Conservation (phyloP, 345 rosid species). For the Brassica incana region DNA sequence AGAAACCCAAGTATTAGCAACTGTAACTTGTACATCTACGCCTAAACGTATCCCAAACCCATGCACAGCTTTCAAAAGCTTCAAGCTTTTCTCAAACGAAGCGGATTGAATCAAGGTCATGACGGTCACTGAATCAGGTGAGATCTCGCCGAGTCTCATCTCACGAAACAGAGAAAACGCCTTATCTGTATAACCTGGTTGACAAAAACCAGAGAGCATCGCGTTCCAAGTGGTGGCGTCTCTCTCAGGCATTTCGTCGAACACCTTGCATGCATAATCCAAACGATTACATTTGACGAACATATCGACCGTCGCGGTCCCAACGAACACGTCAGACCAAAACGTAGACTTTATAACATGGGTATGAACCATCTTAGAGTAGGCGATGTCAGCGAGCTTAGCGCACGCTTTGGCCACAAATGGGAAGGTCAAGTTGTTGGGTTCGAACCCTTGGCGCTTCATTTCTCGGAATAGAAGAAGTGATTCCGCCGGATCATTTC, state of each 20-base stretch:
- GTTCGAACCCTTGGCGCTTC: slow-evolving; percentile 47
- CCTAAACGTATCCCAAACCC: slow-evolving; percentile 55
- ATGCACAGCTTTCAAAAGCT: slow-evolving; percentile 50
- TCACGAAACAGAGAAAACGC: slow-evolving; percentile 38
- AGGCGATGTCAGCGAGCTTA: slow-evolving; percentile 34
- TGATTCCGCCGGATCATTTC: slow-evolving; percentile 39
- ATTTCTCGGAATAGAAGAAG: slow-evolving; percentile 50
- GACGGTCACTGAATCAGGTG: slow-evolving; percentile 59
- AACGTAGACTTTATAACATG: slow-evolving; percentile 53
- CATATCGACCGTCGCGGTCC: slow-evolving; percentile 52
- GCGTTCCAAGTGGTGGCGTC: slow-evolving; percentile 66
- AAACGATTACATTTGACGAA: slow-evolving; percentile 45
- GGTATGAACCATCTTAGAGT: slow-evolving; percentile 45
- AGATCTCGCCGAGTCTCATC: slow-evolving; percentile 48
- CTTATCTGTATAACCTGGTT: slow-evolving; percentile 38
- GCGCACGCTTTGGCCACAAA: slow-evolving; percentile 67
- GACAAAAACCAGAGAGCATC: slow-evolving; percentile 55
- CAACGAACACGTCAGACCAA: slow-evolving; percentile 47
- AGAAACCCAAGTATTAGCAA: slow-evolving; percentile 63
- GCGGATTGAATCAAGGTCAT: slow-evolving; percentile 48
- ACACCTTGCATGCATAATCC: slow-evolving; percentile 44
- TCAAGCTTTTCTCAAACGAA: slow-evolving; percentile 7
- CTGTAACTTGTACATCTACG: slow-evolving; percentile 48
- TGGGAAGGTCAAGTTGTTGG: slow-evolving; percentile 61
- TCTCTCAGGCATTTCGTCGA: slow-evolving; percentile 55